Conservation (phyloP, 768 basidiomycete genomes). For the Leccinum variicolor region DNA sequence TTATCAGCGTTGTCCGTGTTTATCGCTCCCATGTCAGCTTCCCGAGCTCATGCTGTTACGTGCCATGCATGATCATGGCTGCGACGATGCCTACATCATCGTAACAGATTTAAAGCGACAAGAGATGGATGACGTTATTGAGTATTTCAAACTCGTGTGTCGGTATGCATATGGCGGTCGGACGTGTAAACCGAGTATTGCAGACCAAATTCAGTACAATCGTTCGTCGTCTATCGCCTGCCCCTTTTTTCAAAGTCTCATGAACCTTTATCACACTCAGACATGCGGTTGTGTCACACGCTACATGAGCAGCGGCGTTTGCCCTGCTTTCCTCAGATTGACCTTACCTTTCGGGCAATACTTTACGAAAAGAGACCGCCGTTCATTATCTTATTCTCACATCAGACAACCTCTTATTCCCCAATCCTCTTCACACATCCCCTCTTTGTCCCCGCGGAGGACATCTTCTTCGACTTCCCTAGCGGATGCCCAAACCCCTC, state of each 20-base stretch:
- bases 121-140: conserved; percentile 79
- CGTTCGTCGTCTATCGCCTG: conserved; percentile 42
- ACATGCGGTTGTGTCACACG: conserved; percentile 68
- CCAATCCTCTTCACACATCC: conserved; percentile 78
- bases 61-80: conserved; percentile 77
- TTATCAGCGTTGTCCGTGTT: background rate
- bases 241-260: conserved; percentile 3
- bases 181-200: conserved; percentile 59
- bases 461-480: conserved; percentile 75
- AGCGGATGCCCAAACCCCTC: conserved; percentile 77
- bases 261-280: conserved; percentile 21
- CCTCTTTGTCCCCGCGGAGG: conserved; percentile 65
- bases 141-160: conserved; percentile 75
- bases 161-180: conserved; percentile 61
- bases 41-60: conserved; percentile 77
- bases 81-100: conserved; percentile 76
- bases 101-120: conserved; percentile 76
- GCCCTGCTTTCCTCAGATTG: conserved; percentile 81
- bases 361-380: conserved; percentile 73
- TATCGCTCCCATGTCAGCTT: conserved; percentile 40
- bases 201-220: conserved; percentile 65
- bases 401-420: conserved; percentile 77
- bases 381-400: conserved; percentile 75
- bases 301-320: conserved; percentile 67
- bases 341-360: conserved; percentile 72